Evolutionary conservation across 176 grass and related monocot species (phyloP).

Genomic region (Aegilops bicornis): DNA sequence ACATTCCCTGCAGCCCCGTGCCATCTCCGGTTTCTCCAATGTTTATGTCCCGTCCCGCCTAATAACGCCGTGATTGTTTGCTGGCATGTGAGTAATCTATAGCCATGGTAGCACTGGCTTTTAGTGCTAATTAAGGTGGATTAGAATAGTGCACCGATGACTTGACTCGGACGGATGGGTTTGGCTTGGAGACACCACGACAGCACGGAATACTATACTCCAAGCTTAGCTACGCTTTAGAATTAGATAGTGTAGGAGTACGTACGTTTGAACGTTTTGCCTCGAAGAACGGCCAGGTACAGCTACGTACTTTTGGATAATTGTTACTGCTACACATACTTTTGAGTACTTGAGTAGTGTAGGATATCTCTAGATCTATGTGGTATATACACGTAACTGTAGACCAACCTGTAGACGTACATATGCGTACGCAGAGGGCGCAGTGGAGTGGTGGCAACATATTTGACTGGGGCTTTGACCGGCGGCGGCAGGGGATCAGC

Average conservation of each 20-base stretch:
- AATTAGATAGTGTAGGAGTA: neutral
- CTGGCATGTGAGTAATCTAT: conserved; percentile 23
- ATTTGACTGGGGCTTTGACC: conserved; percentile 60
- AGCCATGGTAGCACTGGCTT: neutral
- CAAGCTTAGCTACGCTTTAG: neutral
- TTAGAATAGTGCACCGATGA: neutral
- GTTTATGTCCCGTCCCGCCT: conserved; percentile 12
- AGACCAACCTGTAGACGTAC: neutral
- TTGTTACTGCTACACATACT: neutral
- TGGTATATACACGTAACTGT: neutral
- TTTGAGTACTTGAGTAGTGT: neutral
- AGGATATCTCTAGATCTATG: neutral
- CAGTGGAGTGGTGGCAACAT: neutral
- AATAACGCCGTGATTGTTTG: conserved; percentile 29
- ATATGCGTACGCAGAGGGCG: neutral
- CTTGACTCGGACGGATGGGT: neutral
- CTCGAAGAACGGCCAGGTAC: neutral
- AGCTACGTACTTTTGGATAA: neutral
- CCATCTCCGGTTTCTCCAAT: conserved; percentile 12
- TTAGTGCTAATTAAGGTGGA: neutral
- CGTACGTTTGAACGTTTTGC: conserved; percentile 3
- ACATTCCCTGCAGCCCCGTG: conserved; percentile 19
- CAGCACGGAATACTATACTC: neutral
- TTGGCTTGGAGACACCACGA: neutral
- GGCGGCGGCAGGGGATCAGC: conserved; percentile 40